phyloP scores from a whole-genome alignment of 257 asterid genomes.

The Solanum raphanifolium region DNA sequence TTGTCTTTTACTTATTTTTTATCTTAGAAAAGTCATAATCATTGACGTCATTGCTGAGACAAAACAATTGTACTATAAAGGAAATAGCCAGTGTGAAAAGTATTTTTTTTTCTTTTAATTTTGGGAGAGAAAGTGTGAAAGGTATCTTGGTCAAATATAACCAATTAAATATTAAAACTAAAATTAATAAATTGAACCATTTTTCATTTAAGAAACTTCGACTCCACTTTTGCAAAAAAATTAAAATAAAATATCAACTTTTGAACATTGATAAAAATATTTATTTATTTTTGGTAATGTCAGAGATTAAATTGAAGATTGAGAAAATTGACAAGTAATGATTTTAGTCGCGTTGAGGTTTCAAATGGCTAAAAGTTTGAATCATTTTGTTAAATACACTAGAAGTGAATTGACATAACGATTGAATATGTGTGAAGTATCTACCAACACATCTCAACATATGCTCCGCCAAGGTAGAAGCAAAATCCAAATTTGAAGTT shows the following conservation, averaged over 20 bases:
- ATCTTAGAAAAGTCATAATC: background rate
- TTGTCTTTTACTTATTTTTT: background rate
- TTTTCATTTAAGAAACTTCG: background rate
- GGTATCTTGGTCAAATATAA: background rate
- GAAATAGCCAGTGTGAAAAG: background rate
- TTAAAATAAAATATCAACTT: background rate
- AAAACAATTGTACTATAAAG: background rate
- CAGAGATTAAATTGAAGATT: background rate
- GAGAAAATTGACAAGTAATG: background rate
- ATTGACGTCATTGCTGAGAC: background rate
- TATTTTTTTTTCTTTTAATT: background rate
- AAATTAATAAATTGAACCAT: background rate
- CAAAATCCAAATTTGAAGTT: too few relatives aligned
- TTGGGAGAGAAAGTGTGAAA: background rate
- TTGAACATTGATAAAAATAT: background rate
- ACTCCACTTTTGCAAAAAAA: background rate
- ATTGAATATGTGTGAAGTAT: too few relatives aligned
- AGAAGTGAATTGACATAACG: too few relatives aligned
- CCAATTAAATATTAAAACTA: background rate
- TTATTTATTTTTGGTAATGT: background rate
- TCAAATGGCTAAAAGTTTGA: background rate
- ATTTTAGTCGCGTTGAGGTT: background rate
- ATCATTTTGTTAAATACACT: too few relatives aligned
- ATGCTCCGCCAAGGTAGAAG: too few relatives aligned
- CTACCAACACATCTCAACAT: too few relatives aligned